Evolutionary conservation across 345 rosid species (phyloP).

Genomic region (Eucalyptus curtisii): DNA sequence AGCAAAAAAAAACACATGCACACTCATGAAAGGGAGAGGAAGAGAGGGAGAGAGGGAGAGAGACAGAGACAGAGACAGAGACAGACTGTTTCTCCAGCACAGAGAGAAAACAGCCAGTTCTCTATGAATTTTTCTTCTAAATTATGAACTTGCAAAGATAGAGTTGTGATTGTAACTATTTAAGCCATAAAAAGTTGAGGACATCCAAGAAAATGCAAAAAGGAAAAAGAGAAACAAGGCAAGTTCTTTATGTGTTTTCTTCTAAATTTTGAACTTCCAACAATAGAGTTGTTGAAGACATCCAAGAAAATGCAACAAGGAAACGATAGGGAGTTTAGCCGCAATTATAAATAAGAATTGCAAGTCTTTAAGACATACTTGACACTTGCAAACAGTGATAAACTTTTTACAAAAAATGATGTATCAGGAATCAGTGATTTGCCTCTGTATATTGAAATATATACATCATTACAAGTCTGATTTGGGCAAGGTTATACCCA

Average conservation of each 20-base stretch:
- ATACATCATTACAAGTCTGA: background rate
- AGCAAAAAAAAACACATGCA: background rate
- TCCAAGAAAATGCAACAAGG: background rate
- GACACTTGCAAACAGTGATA: background rate
- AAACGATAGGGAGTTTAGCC: background rate
- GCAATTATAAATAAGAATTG: background rate
- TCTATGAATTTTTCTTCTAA: background rate
- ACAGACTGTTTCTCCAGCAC: background rate
- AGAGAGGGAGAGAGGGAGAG: background rate
- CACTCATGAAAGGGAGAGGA: background rate
- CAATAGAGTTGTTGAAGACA: background rate
- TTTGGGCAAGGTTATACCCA: background rate
- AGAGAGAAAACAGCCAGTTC: background rate
- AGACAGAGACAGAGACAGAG: background rate
- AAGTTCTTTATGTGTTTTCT: background rate
- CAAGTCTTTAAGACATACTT: background rate
- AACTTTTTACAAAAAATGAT: background rate
- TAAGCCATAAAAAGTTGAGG: background rate
- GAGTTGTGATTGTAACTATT: background rate
- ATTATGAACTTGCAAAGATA: background rate
- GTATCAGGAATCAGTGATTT: background rate
- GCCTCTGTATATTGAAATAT: background rate
- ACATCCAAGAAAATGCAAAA: background rate
- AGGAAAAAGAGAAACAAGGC: background rate
- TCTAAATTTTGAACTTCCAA: background rate